Evolutionary conservation across 345 rosid genomes (phyloP), one percentile per base, ranked within the genome.

Genomic region (Lenwebbia sp.): DNA sequence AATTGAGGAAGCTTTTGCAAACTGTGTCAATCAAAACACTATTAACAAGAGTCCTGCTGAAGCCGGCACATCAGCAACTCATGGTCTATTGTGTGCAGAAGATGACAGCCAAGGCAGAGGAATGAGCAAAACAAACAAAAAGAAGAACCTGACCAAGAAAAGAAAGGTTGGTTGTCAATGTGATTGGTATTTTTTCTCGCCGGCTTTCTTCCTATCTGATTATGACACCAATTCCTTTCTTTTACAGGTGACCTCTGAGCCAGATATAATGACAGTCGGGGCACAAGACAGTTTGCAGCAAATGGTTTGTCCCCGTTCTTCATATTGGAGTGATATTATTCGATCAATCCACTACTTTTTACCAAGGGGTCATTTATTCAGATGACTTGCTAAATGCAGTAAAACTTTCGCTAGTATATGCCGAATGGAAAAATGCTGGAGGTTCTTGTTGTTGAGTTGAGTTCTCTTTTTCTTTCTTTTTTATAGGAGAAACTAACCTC

Each of bases 231-330:
- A 85, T 51, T 60, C 26, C 83, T 82, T 86, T 86, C 41, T 81
- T 22, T 85, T 87, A 85, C 90, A 93, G 95, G 90, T 87, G 87
- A 91, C 88, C 82, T 76, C 94, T 5, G 94, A 91, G 87, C 92
- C 85, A 74, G 95, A 90, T 37, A 86, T 89, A 57, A 87, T 90
- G 41, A 83, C 88, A 30, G 89, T 88, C 6, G 94, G 91, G 62
- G 52, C 91, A 65, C 90, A 91, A 81, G 95, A 92, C 55, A 88
- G 91, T 91, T 92, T 92, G 89, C 95, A 89, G 33, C 95, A 93
- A 89, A 93, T 92, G 95, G 94, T 93, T 86, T 85, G 93, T 89
- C 75, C 41, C 57, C 30, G 41, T 74, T 86, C 33, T 49, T 41
- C n/a, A 28, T 56, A 40, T 54, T 58, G 28, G 50, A 75, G 37